Evolutionary conservation across 495 filamentous ascomycete species (phyloP).

Genomic region (Penicillium steckii): DNA sequence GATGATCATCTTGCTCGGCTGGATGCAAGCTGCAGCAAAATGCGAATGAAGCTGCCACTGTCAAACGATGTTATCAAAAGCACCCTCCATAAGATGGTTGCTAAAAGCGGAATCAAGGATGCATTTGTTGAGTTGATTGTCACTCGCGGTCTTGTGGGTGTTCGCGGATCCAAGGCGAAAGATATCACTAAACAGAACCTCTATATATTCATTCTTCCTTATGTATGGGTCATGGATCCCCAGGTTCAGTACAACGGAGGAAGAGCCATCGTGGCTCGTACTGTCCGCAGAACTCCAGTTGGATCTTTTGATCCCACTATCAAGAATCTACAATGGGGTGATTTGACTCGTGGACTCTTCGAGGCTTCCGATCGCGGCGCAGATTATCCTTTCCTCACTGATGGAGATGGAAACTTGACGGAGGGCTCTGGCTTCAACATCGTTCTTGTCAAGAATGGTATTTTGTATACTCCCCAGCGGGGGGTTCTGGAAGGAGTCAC

Average conservation of each 20-base stretch:
- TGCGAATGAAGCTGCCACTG: constrained; percentile 35
- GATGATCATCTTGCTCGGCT: constrained; percentile 37
- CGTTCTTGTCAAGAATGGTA: constrained; percentile 28
- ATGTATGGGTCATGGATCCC: constrained; percentile 41
- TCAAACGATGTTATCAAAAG: constrained; percentile 28
- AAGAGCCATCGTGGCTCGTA: constrained; percentile 36
- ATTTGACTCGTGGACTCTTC: constrained; percentile 32
- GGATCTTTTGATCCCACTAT: constrained; percentile 39
- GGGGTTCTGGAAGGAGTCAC: constrained; percentile 35
- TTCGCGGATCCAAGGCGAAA: constrained; percentile 25
- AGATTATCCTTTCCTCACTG: constrained; percentile 36
- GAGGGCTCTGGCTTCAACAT: constrained; percentile 35
- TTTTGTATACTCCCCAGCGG: constrained; percentile 30
- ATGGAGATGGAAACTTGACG: constrained; percentile 35
- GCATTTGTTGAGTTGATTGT: constrained; percentile 42
- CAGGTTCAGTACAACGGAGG: constrained; percentile 34
- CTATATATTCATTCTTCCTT: constrained; percentile 39
- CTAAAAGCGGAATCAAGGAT: constrained; percentile 36
- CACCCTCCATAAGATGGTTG: constrained; percentile 35
- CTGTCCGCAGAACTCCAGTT: constrained; percentile 33
- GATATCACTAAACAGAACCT: constrained; percentile 33
- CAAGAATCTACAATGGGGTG: constrained; percentile 45
- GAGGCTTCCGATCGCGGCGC: constrained; percentile 30
- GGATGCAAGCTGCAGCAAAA: constrained; percentile 32
- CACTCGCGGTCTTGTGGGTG: constrained; percentile 35